Evolutionary conservation across 495 filamentous ascomycete species (phyloP).

Genomic region (Tuber brumale): DNA sequence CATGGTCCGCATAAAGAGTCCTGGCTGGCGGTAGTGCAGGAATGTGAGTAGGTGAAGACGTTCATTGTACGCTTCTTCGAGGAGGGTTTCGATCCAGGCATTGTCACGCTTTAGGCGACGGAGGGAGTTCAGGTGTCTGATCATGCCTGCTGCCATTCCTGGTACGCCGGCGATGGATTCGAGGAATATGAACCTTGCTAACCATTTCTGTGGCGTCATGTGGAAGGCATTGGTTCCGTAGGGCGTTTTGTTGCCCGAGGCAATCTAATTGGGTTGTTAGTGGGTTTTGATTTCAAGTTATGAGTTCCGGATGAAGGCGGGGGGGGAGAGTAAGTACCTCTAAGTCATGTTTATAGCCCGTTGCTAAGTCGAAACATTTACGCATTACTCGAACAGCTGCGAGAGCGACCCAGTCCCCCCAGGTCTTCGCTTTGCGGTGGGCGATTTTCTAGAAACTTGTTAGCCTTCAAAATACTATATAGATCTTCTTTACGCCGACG

Average conservation of each 20-base stretch:
- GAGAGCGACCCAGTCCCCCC: slow-evolving; percentile 63
- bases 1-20: slow-evolving; percentile 63
- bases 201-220: slow-evolving; percentile 72
- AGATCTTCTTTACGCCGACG: background rate
- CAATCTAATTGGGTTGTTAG: slow-evolving; percentile 19
- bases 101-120: slow-evolving; percentile 84
- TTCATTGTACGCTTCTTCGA: slow-evolving; percentile 94
- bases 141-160: slow-evolving; percentile 93
- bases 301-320: slow-evolving; percentile 21
- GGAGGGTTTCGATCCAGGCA: slow-evolving; percentile 93
- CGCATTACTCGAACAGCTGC: slow-evolving; percentile 57
- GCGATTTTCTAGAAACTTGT: slow-evolving; percentile 47
- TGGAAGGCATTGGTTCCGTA: slow-evolving; percentile 49
- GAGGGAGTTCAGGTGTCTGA: slow-evolving; percentile 77
- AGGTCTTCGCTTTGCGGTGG: slow-evolving; percentile 60
- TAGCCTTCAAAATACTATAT: background rate
- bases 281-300: background rate
- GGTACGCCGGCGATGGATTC: slow-evolving; percentile 91
- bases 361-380: slow-evolving; percentile 60
- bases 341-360: slow-evolving; percentile 64
- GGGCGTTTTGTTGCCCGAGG: slow-evolving; percentile 41
- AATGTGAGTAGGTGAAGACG: slow-evolving; percentile 95
- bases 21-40: slow-evolving; percentile 84
- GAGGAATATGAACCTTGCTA: slow-evolving; percentile 82
- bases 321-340: slow-evolving; percentile 33